Evolutionary conservation across 1,139 yeast genomes (phyloP), one percentile per base, ranked within the genome.

Genomic region (Hanseniaspora uvarum): DNA sequence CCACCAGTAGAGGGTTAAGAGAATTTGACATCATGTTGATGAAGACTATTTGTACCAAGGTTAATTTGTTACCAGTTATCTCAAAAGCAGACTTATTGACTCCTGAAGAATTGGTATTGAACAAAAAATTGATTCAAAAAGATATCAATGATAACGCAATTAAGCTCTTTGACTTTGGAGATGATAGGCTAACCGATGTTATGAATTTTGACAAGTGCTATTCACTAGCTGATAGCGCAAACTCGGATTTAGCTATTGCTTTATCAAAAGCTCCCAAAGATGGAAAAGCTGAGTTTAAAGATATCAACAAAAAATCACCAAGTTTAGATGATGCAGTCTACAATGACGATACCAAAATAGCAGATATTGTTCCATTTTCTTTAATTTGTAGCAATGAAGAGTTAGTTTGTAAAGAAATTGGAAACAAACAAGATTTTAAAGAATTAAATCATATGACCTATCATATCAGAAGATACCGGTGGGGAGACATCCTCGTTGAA

Each of bases 31-130:
- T 80, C 37, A 70, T 69, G 45, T 68, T 76, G 43, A 77, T 82
- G 79, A 72, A 72, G 57, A 66, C 63, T 45, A 67, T 82, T 24
- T 70, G 80, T 6, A 64, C 69, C 30, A 73, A 74, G 58, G 80
- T 77, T 30, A 81, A 81, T 62, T 68, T 82, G 6, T 68, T 82
- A 36, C 82, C 86, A 1, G 68, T 81, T 12, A 68, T 81, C 55
- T 70, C 77, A 24, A 78, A 81, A 60, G 74, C 83, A 1, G 88
- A 82, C 63, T 65, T 77, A 3, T 69, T 80, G 51, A 80, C 82
- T 0, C 68, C 65, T 18, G 63, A 64, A 1, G 86, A 81, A 60
- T 60, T 78, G 53, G 55, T 53, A 14, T 62, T 67, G 37, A 74
- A 74, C 65, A 79, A 77, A 64, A 60, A 66, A 52, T 61, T 71